phyloP scores from a whole-genome alignment of 2,329 filamentous ascomycete genomes.

The Xylariales sp. region DNA sequence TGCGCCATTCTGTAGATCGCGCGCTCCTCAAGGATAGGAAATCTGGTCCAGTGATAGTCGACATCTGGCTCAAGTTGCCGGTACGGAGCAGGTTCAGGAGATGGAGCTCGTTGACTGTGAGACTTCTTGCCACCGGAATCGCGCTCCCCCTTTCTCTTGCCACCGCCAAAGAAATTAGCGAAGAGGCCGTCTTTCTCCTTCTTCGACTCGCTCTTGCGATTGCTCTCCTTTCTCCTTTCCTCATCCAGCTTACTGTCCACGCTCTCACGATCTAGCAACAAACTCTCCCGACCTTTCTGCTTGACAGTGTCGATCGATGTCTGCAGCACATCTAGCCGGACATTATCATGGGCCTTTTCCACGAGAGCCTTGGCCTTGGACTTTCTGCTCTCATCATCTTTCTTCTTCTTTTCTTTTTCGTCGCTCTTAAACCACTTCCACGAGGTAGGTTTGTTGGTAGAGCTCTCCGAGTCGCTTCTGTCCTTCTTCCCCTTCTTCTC shows the following conservation, averaged over 20 bases:
- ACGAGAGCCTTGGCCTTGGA: constrained; percentile 56
- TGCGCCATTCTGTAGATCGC: constrained; percentile 99
- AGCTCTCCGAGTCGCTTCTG: constrained; percentile 55
- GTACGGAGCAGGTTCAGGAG: constrained; percentile 71
- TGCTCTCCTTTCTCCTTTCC: constrained; percentile 76
- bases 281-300: constrained; percentile 70
- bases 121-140: constrained; percentile 71
- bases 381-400: constrained; percentile 58
- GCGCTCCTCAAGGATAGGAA: constrained; percentile 90
- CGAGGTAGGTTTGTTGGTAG: constrained; percentile 62
- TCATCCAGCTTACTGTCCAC: constrained; percentile 69
- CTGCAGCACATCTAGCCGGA: constrained; percentile 80
- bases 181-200: constrained; percentile 95
- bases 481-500: constrained; percentile 72
- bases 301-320: constrained; percentile 71
- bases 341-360: constrained; percentile 67
- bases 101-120: constrained; percentile 65
- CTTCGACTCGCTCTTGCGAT: constrained; percentile 71
- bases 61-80: constrained; percentile 76
- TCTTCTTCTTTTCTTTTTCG: constrained; percentile 67
- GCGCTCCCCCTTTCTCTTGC: constrained; percentile 80
- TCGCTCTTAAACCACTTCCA: constrained; percentile 84
- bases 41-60: constrained; percentile 94
- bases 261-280: constrained; percentile 75
- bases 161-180: constrained; percentile 84